These are phyloP conservation scores for Annulohypoxylon nitens DNA, from an alignment of 495 filamentous ascomycete species.

Conservation along the genomic window DNA sequence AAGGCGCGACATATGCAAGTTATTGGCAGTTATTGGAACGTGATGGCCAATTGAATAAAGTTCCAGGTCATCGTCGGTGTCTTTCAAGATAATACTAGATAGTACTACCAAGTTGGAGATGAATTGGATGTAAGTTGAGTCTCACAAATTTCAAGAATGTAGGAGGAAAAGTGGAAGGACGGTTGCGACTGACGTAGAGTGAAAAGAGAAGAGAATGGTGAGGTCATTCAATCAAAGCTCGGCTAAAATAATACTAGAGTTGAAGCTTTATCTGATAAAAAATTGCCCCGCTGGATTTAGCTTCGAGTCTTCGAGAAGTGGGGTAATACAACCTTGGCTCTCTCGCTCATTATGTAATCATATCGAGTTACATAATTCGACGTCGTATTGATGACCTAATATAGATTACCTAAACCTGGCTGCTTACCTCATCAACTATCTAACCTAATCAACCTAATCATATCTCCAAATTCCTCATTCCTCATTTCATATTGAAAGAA, in stretches of 20 bases:
- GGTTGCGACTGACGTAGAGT: neutral
- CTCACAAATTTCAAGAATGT: no score
- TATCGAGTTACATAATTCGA: no score
- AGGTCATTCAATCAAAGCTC: slow-evolving; percentile 47
- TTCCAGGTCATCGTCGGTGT: slow-evolving; percentile 12
- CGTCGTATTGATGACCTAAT: no score
- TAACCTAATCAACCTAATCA: no score
- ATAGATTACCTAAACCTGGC: no score
- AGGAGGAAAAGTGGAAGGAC: neutral
- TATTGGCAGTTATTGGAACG: neutral
- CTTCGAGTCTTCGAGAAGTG: no score
- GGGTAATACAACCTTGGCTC: neutral
- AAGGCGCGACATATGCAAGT: slow-evolving; percentile 1
- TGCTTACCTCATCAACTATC: no score
- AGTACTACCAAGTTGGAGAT: neutral
- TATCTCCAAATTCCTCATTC: no score
- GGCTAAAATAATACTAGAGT: slow-evolving; percentile 34
- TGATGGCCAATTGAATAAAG: neutral
- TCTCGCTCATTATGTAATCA: no score
- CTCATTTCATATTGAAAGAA: no score
- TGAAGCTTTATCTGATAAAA: slow-evolving; percentile 16
- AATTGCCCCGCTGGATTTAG: neutral
- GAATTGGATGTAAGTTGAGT: neutral
- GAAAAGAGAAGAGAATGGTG: slow-evolving; percentile 24
- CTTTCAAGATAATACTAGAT: neutral